phyloP scores from a whole-genome alignment of 495 filamentous ascomycete genomes.

The Penicillium lagena region DNA sequence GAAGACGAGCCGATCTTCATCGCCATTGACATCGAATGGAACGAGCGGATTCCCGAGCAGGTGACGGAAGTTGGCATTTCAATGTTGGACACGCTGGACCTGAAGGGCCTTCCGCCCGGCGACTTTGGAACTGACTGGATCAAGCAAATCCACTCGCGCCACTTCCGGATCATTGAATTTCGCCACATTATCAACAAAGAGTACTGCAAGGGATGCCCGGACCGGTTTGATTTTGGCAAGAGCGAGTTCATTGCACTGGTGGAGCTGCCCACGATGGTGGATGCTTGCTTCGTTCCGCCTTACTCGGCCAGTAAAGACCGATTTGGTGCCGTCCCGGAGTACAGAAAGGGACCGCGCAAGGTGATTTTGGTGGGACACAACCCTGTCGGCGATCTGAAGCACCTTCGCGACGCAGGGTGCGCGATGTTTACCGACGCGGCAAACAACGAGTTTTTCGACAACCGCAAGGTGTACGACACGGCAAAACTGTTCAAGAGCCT shows the following conservation, averaged over 20 bases:
- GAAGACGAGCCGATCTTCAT: conserved; percentile 61
- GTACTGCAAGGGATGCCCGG: conserved; percentile 64
- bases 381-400: conserved; percentile 56
- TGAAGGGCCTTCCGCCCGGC: conserved; percentile 49
- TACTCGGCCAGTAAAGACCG: no score
- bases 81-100: conserved; percentile 66
- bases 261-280: conserved; percentile 34
- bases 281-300: conserved; percentile 38
- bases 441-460: not conserved
- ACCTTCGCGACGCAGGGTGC: conserved; percentile 55
- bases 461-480: conserved; percentile 61
- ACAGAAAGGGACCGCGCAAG: conserved; percentile 38
- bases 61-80: conserved; percentile 87
- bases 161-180: conserved; percentile 72
- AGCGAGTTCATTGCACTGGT: conserved; percentile 37
- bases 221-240: conserved; percentile 68
- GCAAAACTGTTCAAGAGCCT: conserved; percentile 56
- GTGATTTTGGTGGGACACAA: conserved; percentile 79
- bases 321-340: not conserved
- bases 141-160: conserved; percentile 55
- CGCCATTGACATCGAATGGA: conserved; percentile 75
- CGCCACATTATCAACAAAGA: conserved; percentile 52
- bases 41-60: conserved; percentile 52
- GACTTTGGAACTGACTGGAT: conserved; percentile 56
- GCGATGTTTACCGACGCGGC: conserved; percentile 5